A percentile compares a stretch with the other conserved stretches of the same genome.
phyloP scores from a whole-genome alignment of 345 rosid species.

The Hibiscus trionum region DNA sequence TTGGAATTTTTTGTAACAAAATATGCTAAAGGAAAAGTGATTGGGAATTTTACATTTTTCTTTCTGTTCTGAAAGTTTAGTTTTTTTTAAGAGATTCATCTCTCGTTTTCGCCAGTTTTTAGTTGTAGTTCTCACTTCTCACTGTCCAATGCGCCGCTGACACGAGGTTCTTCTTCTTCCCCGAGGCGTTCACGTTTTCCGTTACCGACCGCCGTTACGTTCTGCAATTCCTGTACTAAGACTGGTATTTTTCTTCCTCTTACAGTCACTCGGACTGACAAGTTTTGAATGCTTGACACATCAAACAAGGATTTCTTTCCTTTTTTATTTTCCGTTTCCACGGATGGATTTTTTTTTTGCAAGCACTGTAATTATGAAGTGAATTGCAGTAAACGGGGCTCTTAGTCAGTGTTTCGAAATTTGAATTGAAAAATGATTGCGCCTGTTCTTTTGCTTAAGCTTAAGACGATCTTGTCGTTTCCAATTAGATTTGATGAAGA shows the following conservation, averaged over 20 bases:
- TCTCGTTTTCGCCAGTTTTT: neutral
- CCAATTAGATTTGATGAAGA: slow-evolving; percentile 12
- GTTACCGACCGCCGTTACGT: slow-evolving; percentile 4
- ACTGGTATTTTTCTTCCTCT: slow-evolving; percentile 14
- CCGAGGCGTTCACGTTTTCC: slow-evolving; percentile 3
- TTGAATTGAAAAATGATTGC: slow-evolving; percentile 6
- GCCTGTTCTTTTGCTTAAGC: neutral
- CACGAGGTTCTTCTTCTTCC: slow-evolving; percentile 15
- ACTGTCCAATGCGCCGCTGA: slow-evolving; percentile 19
- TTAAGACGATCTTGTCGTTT: slow-evolving; percentile 18
- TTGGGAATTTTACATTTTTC: neutral
- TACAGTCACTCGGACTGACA: neutral
- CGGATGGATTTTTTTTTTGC: neutral
- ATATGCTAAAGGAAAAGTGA: neutral
- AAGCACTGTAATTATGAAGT: neutral
- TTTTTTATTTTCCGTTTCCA: neutral
- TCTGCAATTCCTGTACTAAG: slow-evolving; percentile 18
- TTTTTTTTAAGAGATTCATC: too few relatives aligned
- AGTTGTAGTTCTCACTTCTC: neutral
- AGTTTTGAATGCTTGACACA: neutral
- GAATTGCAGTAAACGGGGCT: slow-evolving; percentile 3
- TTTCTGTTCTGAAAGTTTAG: neutral
- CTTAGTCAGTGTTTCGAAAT: slow-evolving; percentile 7
- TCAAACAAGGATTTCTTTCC: neutral
- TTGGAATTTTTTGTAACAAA: neutral